Conservation (phyloP, 257 asterid species). For the Henckelia pumila region DNA sequence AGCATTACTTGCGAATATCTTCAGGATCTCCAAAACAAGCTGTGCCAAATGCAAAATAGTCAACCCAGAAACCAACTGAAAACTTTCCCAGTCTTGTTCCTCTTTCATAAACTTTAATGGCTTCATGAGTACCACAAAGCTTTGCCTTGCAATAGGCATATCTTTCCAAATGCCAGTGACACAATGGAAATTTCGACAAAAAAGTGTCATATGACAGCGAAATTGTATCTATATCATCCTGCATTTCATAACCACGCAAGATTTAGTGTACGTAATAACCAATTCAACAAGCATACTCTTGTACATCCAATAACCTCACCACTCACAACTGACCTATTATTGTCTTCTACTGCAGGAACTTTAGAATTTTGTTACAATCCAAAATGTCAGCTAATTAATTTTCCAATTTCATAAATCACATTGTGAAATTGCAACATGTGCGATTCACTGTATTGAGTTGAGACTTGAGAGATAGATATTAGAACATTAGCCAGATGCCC, state of each 20-base stretch:
- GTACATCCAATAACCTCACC: constrained; percentile 11
- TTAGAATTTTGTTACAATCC: constrained; percentile 1
- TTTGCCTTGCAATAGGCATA: constrained; percentile 69
- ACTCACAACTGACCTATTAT: constrained; percentile 1
- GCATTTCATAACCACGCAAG: constrained; percentile 29
- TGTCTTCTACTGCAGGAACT: constrained; percentile 8
- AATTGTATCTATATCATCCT: constrained; percentile 67
- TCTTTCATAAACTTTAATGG: constrained; percentile 65
- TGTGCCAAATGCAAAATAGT: constrained; percentile 62
- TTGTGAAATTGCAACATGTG: constrained; percentile 2
- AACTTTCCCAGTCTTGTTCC: constrained; percentile 52
- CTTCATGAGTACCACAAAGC: constrained; percentile 53
- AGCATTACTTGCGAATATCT: constrained; percentile 75
- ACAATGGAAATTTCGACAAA: constrained; percentile 69
- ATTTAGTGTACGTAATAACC: constrained; percentile 19
- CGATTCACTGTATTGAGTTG: constrained; percentile 1
- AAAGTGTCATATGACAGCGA: constrained; percentile 70
- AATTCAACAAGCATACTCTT: constrained; percentile 9
- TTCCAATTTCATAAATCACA: constrained; percentile 13
- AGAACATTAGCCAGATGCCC: too few relatives aligned
- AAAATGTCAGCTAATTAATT: not conserved
- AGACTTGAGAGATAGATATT: not conserved
- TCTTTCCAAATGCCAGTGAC: constrained; percentile 84
- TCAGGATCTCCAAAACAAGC: constrained; percentile 57
- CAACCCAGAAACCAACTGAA: constrained; percentile 85